Base-by-base conservation (phyloP, 176 grass and related monocot genomes). In the Lolium rigidum region DNA sequence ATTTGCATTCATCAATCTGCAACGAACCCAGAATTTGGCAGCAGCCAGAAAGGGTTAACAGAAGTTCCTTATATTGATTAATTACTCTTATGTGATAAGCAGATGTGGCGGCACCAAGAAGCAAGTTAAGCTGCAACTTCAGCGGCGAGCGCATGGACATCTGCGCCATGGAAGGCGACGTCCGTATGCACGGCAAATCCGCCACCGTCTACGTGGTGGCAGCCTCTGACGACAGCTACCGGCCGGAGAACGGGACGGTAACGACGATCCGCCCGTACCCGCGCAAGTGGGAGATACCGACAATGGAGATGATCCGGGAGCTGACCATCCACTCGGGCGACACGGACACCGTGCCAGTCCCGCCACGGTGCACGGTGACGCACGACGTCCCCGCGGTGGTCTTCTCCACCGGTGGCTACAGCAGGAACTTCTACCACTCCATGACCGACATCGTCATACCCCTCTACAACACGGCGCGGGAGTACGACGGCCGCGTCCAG, bases 391-490 rank as follows among this genome's bases (percentile, higher is more conserved):
- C 48, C 11, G 48, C 48, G 48, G 48, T 92, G 50, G 75, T 91
- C 70, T 95, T 95, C 80, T 90, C 90, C 22, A 85, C 86, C 25
- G 83, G 71, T 0, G 90, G 86, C 46, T 95, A 77, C 77, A 52
- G 87, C 9, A 38, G 5, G 0, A 95, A 95, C 85, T 86, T 75
- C 76, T 95, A 89, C 88, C 93, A 92, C 41, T 49, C 80, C 70
- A 87, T 92, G 73, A 90, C 71, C 77, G 93, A 95, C 78, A 78
- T 95, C 20, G 28, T 95, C 69, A 50, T 95, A 15, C 93, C 93
- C 10, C 48, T 50, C 48, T 50, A 50, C 48, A 50, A 50, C 48
- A 50, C 48, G 48, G 48, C 48, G 11, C 76, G 44, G 5, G 83
- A 88, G 69, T 93, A 82, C 81, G 44, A 54, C 3, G 76, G 88